Percentiles rank a stretch among this genome's conserved stretches.
These are phyloP conservation scores for Phytophthora litchii DNA, from an alignment of 352 stramenopile genomes.

Conservation along the genomic window DNA sequence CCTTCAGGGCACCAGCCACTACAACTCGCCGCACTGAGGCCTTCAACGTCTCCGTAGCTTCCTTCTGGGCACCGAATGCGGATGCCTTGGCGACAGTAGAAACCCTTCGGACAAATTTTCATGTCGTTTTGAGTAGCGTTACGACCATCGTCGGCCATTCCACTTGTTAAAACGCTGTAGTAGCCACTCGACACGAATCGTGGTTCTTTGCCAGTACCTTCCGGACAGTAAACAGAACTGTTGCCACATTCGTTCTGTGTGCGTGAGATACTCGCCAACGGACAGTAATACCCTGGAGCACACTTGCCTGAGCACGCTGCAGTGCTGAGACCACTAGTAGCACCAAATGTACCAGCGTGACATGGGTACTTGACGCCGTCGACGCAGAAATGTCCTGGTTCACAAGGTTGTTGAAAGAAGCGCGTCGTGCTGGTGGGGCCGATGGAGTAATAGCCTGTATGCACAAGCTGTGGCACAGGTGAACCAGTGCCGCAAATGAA, in stretches of 20 bases:
- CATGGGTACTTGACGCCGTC: constrained; percentile 74
- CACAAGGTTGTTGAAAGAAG: constrained; percentile 66
- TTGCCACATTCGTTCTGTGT: constrained; percentile 61
- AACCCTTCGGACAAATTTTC: constrained; percentile 59
- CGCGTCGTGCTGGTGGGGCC: constrained; percentile 59
- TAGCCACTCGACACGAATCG: constrained; percentile 48
- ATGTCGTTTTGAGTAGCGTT: constrained; percentile 67
- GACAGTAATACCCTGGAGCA: constrained; percentile 71
- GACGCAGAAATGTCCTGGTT: constrained; percentile 77
- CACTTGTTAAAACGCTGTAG: constrained; percentile 55
- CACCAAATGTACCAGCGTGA: constrained; percentile 74
- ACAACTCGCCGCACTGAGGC: constrained; percentile 56
- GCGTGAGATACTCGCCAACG: constrained; percentile 52
- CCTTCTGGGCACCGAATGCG: constrained; percentile 69
- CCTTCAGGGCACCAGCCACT: constrained; percentile 70
- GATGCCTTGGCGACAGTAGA: constrained; percentile 78
- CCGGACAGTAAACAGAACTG: constrained; percentile 60
- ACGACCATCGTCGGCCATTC: constrained; percentile 32
- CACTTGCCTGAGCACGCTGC: constrained; percentile 66
- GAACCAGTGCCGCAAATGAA: constrained; percentile 67
- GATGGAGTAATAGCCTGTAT: constrained; percentile 74
- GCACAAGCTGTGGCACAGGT: constrained; percentile 32
- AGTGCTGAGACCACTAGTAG: constrained; percentile 39
- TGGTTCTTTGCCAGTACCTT: constrained; percentile 58
- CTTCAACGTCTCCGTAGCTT: constrained; percentile 59